Evolutionary conservation across 306 rosid species (phyloP).

Genomic region (Crotalaria pallida): DNA sequence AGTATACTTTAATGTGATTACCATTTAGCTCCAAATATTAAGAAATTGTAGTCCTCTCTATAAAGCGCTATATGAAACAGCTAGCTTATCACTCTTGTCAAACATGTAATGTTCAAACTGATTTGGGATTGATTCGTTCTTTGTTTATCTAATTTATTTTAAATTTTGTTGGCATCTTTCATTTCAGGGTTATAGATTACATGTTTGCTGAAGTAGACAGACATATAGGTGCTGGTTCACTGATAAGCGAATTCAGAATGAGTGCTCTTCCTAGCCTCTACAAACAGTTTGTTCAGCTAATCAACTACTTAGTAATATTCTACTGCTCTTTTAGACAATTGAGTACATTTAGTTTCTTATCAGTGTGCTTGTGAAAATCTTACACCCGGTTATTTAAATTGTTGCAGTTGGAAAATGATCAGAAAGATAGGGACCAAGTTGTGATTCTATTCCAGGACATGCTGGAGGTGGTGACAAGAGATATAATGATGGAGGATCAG

Average conservation of each 20-base stretch:
- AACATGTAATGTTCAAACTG: slow-evolving; percentile 3
- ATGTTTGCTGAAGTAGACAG: slow-evolving; percentile 66
- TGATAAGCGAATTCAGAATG: slow-evolving; percentile 65
- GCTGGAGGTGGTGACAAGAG: slow-evolving; percentile 89
- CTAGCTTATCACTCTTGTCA: background rate
- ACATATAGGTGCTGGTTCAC: slow-evolving; percentile 22
- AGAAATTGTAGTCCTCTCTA: background rate
- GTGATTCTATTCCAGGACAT: slow-evolving; percentile 96
- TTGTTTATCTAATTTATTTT: background rate
- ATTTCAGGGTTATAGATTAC: slow-evolving; percentile 58
- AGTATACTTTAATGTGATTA: too few species aligned
- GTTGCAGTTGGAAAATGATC: slow-evolving; percentile 63
- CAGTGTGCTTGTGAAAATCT: slow-evolving; percentile 17
- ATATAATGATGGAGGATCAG: slow-evolving; percentile 85
- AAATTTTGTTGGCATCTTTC: background rate
- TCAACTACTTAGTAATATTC: slow-evolving; percentile 58
- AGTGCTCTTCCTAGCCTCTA: slow-evolving; percentile 93
- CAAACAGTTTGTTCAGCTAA: slow-evolving; percentile 63
- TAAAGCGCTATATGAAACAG: background rate
- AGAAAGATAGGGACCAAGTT: slow-evolving; percentile 74
- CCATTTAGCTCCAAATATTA: slow-evolving; percentile 1
- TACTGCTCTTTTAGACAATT: background rate
- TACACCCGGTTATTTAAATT: slow-evolving; percentile 11
- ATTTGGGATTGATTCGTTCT: background rate
- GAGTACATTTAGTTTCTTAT: background rate